Percentiles rank a stretch among this genome's conserved stretches.
Evolutionary conservation across 139 green algal genomes (phyloP).

Genomic region (Coelastrella sp.): DNA sequence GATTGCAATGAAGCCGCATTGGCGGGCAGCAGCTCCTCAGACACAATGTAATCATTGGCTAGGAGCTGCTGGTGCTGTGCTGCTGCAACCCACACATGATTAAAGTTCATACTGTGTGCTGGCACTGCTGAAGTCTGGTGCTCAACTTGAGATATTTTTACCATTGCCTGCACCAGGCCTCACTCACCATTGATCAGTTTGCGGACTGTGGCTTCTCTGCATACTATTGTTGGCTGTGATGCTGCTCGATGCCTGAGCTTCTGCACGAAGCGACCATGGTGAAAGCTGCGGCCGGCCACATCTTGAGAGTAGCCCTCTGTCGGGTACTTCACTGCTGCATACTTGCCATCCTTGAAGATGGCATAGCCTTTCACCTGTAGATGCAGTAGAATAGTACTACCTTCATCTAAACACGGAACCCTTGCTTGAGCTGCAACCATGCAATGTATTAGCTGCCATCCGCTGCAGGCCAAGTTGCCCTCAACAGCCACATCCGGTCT

Average conservation of each 20-base stretch:
- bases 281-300: slow-evolving; percentile 93
- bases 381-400: not conserved
- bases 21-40: not conserved
- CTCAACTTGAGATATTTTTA: not conserved
- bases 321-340: slow-evolving; percentile 88
- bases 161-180: not conserved
- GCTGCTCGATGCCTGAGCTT: slow-evolving; percentile 79
- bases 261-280: slow-evolving; percentile 97
- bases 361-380: slow-evolving; percentile 93
- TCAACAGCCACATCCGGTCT: not conserved
- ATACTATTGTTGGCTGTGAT: slow-evolving; percentile 62
- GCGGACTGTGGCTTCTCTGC: slow-evolving; percentile 82
- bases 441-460: too few relatives aligned
- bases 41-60: not conserved
- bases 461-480: too few relatives aligned
- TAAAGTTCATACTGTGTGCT: not conserved
- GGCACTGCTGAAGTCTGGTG: not conserved
- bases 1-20: not conserved
- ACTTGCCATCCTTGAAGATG: slow-evolving; percentile 91
- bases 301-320: slow-evolving; percentile 77
- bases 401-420: too few relatives aligned
- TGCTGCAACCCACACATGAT: not conserved
- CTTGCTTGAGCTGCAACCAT: too few relatives aligned
- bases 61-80: not conserved
- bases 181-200: slow-evolving; percentile 77